Evolutionary conservation across 164 flowering plant species (phyloP), one percentile per base, ranked within the genome.

Genomic region (Houttuynia cordata): DNA sequence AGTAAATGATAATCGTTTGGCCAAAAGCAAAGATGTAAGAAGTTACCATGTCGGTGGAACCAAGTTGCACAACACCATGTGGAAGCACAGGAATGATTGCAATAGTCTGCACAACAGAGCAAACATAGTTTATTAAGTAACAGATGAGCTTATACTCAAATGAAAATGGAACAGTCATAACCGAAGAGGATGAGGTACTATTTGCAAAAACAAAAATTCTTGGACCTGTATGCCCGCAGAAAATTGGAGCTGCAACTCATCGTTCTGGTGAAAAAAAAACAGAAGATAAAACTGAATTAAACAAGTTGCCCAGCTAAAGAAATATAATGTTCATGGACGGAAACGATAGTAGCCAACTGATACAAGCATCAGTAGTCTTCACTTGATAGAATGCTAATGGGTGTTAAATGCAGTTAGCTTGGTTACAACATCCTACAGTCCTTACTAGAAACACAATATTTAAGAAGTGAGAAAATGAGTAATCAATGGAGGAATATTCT

Each of bases 51-150:
- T 71, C 64, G 45, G 70, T 75, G 54, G 96, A 88, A 69, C 91
- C 97, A 66, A 88, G 77, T 68, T 88, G 97, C 70, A 91, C 75
- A 58, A 88, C 96, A 40, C 97, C 97, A 76, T 86, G 88, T 47
- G 93, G 89, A 69, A 73, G 73, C 67, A 91, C 80, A 42, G 97
- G 93, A 72, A 91, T 75, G 42, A 84, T 89, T 1, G 85, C 87
- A 78, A 91, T 63, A 7, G 97, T 91, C 97, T 91, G 89, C 75
- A 75, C 59, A 61, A 25, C 24, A 77, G 21, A 4, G 50, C 18
- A 12, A 17, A 14, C 37, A 30, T 18, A 51, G 21, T 51, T 54
- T 24, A 23, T 24, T 14, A 21, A 23, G 57, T 19, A 24, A n/a
- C 34, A 57, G 45, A 57, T 37, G 39, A 15, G 20, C 23, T 4